Percentiles rank a stretch among this genome's conserved stretches.
phyloP scores from a whole-genome alignment of 768 basidiomycete genomes.

The Tricholomella constricta region DNA sequence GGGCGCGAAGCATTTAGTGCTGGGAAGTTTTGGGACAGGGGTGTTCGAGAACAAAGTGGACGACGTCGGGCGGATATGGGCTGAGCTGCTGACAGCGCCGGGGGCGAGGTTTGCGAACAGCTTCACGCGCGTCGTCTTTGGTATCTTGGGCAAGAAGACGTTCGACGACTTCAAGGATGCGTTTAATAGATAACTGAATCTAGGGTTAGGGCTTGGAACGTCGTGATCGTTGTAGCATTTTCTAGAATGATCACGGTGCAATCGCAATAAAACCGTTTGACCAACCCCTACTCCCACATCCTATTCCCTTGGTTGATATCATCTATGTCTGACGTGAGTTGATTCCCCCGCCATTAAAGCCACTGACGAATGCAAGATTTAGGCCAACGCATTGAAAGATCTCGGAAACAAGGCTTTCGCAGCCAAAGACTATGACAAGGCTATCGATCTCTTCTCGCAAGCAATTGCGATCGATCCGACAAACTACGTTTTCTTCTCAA shows the following conservation, averaged over 20 bases:
- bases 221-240: slow-evolving; percentile 27
- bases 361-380: slow-evolving; percentile 2
- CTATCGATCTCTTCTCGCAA: slow-evolving; percentile 79
- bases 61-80: slow-evolving; percentile 65
- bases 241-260: slow-evolving; percentile 28
- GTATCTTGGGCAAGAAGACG: slow-evolving; percentile 44
- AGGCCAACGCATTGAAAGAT: slow-evolving; percentile 75
- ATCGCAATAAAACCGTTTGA: slow-evolving; percentile 19
- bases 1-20: slow-evolving; percentile 58
- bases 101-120: slow-evolving; percentile 55
- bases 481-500: slow-evolving; percentile 91
- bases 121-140: slow-evolving; percentile 69
- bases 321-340: slow-evolving; percentile 44
- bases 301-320: slow-evolving; percentile 6
- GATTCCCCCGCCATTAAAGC: not conserved
- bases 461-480: slow-evolving; percentile 81
- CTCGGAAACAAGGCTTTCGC: slow-evolving; percentile 95
- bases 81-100: slow-evolving; percentile 51
- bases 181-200: slow-evolving; percentile 16
- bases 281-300: slow-evolving; percentile 27
- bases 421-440: slow-evolving; percentile 88
- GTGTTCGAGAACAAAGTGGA: slow-evolving; percentile 69
- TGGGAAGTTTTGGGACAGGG: slow-evolving; percentile 80
- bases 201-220: slow-evolving; percentile 28
- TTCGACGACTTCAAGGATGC: slow-evolving; percentile 26